Conservation (phyloP, 352 stramenopile species). For the Pseudoperonospora humuli region DNA sequence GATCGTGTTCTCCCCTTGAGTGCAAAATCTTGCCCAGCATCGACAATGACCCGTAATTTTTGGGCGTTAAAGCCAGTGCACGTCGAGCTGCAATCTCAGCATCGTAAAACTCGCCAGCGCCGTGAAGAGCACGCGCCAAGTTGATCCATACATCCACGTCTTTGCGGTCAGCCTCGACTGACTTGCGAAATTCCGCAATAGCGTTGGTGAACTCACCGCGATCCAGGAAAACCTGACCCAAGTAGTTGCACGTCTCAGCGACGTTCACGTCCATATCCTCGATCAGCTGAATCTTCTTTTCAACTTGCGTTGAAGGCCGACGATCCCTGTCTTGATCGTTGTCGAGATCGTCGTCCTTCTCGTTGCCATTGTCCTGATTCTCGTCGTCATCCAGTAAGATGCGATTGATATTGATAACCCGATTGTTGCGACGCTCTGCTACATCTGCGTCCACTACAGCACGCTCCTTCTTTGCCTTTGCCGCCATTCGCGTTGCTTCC, state of each 20-base stretch:
- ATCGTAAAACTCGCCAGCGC: slow-evolving; percentile 45
- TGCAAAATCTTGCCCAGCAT: slow-evolving; percentile 81
- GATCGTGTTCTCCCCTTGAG: slow-evolving; percentile 67
- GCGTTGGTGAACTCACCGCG: slow-evolving; percentile 52
- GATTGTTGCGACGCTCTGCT: slow-evolving; percentile 39
- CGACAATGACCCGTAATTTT: slow-evolving; percentile 63
- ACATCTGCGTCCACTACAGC: slow-evolving; percentile 35
- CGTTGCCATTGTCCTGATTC: slow-evolving; percentile 23
- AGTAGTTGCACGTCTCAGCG: slow-evolving; percentile 61
- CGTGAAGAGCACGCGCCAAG: slow-evolving; percentile 54
- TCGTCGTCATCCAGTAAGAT: slow-evolving; percentile 46
- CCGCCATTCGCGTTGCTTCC: slow-evolving; percentile 15
- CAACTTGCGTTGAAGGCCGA: slow-evolving; percentile 21
- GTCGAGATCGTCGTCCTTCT: slow-evolving; percentile 12
- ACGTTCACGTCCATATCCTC: slow-evolving; percentile 52
- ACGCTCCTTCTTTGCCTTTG: slow-evolving; percentile 30
- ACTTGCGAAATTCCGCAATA: slow-evolving; percentile 64
- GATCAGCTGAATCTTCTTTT: slow-evolving; percentile 26
- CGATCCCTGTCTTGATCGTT: slow-evolving; percentile 12
- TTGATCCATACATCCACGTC: slow-evolving; percentile 75
- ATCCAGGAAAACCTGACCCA: slow-evolving; percentile 62
- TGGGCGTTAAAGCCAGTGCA: slow-evolving; percentile 37
- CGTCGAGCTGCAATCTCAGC: slow-evolving; percentile 59
- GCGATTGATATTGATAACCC: slow-evolving; percentile 61
- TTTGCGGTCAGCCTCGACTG: slow-evolving; percentile 49